These are phyloP conservation scores for Falciphora oryzae DNA, from an alignment of 2,329 filamentous ascomycete species.

Conservation along the genomic window DNA sequence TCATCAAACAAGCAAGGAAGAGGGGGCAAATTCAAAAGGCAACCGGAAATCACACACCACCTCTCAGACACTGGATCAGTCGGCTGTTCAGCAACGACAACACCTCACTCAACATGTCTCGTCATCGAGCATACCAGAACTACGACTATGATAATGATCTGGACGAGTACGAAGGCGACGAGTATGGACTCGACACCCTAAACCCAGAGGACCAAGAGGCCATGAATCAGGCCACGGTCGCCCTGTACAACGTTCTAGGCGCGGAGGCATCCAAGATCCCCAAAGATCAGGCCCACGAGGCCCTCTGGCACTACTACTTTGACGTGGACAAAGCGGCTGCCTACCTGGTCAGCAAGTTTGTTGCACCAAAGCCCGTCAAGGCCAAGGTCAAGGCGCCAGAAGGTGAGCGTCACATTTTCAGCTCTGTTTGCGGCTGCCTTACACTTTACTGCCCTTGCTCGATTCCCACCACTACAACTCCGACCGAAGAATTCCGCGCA, in stretches of 20 bases:
- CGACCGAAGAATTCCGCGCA: background rate
- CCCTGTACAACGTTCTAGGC: constrained; percentile 63
- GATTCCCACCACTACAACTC: background rate
- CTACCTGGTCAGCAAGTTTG: constrained; percentile 66
- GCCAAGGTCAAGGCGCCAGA: constrained; percentile 11
- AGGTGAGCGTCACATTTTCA: constrained; percentile 18
- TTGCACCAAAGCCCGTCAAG: constrained; percentile 36
- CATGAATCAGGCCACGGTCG: constrained; percentile 59
- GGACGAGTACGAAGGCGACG: constrained; percentile 42
- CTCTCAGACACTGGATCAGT: background rate
- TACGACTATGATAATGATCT: constrained; percentile 46
- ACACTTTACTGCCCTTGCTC: background rate
- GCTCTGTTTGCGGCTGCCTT: background rate
- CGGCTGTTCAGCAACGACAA: background rate
- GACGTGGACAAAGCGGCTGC: constrained; percentile 80
- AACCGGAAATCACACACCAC: too few species aligned
- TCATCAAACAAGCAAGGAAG: background rate
- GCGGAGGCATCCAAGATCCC: constrained; percentile 50
- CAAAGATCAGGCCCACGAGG: constrained; percentile 70
- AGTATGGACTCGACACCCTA: constrained; percentile 39
- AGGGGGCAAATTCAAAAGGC: background rate
- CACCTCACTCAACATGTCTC: constrained; percentile 31
- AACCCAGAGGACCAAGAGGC: constrained; percentile 40
- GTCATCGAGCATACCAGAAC: constrained; percentile 41
- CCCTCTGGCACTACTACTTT: constrained; percentile 94